A percentile compares a stretch with the other conserved stretches of the same genome.
These are phyloP conservation scores for Epichloe bromicola DNA, from an alignment of 2,329 filamentous ascomycete genomes.

Conservation along the genomic window DNA sequence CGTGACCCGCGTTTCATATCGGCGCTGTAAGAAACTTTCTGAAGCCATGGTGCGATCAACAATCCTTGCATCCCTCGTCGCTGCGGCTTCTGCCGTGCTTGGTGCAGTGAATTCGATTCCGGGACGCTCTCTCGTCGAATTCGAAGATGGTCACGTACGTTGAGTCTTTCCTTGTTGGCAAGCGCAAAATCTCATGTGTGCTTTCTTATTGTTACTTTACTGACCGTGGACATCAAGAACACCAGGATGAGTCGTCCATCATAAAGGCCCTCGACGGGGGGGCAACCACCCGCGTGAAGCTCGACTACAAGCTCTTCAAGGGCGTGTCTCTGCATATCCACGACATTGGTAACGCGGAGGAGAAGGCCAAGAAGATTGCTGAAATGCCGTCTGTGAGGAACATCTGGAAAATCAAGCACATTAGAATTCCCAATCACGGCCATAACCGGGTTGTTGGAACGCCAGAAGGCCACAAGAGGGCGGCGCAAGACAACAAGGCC, in stretches of 20 bases:
- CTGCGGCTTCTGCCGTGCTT: conserved; percentile 16
- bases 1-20: background rate
- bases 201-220: background rate
- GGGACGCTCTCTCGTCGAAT: conserved; percentile 40
- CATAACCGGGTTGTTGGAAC: conserved; percentile 29
- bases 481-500: conserved; percentile 6
- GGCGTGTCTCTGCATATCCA: conserved; percentile 40
- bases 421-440: conserved; percentile 27
- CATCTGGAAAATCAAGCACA: conserved; percentile 34
- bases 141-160: conserved; percentile 34
- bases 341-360: conserved; percentile 29
- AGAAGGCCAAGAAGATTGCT: conserved; percentile 28
- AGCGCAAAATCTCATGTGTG: background rate
- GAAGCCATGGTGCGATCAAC: conserved; percentile 7
- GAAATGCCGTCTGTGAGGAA: conserved; percentile 31
- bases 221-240: background rate
- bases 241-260: conserved; percentile 3
- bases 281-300: conserved; percentile 31
- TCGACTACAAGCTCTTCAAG: conserved; percentile 39
- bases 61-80: conserved; percentile 7
- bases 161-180: too few relatives aligned
- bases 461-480: conserved; percentile 11
- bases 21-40: background rate
- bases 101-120: conserved; percentile 22
- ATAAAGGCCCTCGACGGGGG: conserved; percentile 1